Evolutionary conservation across 2,329 filamentous ascomycete species (phyloP).

Genomic region (Scedosporium minutisporum): DNA sequence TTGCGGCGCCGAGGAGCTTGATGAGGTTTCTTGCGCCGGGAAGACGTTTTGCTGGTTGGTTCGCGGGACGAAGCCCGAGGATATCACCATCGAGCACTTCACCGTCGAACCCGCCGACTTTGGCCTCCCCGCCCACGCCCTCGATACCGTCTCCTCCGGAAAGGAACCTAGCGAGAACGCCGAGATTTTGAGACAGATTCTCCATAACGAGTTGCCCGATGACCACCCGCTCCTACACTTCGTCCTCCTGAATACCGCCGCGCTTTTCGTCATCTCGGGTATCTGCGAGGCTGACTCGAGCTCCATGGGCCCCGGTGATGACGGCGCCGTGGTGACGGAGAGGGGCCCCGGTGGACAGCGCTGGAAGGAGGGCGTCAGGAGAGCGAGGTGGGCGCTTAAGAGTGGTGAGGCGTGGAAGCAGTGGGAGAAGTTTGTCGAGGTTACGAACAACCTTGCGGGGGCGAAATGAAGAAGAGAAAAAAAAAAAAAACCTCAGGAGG

Average conservation of each 20-base stretch:
- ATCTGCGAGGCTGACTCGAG: slow-evolving; percentile 77
- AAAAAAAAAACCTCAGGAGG: background rate
- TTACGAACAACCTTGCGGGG: slow-evolving; percentile 52
- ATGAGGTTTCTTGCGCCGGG: slow-evolving; percentile 90
- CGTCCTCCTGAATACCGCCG: slow-evolving; percentile 87
- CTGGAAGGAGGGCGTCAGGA: slow-evolving; percentile 90
- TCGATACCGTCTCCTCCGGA: slow-evolving; percentile 71
- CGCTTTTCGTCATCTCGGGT: slow-evolving; percentile 75
- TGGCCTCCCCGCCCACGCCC: slow-evolving; percentile 64
- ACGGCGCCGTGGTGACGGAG: slow-evolving; percentile 71
- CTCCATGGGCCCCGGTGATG: slow-evolving; percentile 69
- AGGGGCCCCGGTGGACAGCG: slow-evolving; percentile 74
- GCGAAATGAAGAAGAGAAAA: background rate
- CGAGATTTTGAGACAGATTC: slow-evolving; percentile 65
- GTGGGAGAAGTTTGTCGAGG: slow-evolving; percentile 75
- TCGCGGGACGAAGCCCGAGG: slow-evolving; percentile 27
- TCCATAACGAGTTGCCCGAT: slow-evolving; percentile 60
- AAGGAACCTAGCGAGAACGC: slow-evolving; percentile 85
- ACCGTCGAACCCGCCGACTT: slow-evolving; percentile 76
- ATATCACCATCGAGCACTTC: slow-evolving; percentile 62
- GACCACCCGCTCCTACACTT: slow-evolving; percentile 87
- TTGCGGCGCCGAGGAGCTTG: slow-evolving; percentile 88
- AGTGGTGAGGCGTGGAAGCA: slow-evolving; percentile 79
- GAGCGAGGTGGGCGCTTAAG: slow-evolving; percentile 78
- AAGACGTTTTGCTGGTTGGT: slow-evolving; percentile 83